Evolutionary conservation across 208 protist genomes (phyloP).

Genomic region (Lotmaria passim): DNA sequence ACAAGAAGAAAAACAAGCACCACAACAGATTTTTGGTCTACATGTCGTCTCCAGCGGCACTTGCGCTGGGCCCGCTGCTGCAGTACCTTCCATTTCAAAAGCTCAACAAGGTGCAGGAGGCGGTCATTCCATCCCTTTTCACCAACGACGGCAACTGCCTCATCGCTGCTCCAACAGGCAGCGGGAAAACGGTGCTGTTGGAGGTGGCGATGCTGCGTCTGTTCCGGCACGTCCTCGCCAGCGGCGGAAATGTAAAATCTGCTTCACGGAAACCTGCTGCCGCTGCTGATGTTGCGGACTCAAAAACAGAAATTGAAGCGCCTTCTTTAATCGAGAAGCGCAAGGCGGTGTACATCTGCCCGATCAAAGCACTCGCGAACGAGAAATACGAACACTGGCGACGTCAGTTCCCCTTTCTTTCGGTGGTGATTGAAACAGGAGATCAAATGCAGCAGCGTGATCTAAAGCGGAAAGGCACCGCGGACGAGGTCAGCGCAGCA

Average conservation of each 20-base stretch:
- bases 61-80: conserved; percentile 50
- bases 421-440: conserved; percentile 94
- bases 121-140: conserved; percentile 65
- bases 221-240: conserved; percentile 60
- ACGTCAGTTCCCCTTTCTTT: conserved; percentile 74
- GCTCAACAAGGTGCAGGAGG: conserved; percentile 80
- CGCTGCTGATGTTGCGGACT: background rate
- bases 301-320: background rate
- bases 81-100: conserved; percentile 50
- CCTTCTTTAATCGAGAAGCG: background rate
- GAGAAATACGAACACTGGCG: conserved; percentile 87
- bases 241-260: background rate
- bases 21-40: background rate
- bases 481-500: conserved; percentile 86
- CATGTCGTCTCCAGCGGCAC: conserved; percentile 18
- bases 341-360: conserved; percentile 92
- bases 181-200: conserved; percentile 89
- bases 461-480: background rate
- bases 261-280: too few relatives aligned
- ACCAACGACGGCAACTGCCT: conserved; percentile 66
- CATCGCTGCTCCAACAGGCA: conserved; percentile 88
- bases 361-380: conserved; percentile 89
- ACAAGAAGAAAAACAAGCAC: background rate
- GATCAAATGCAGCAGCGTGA: conserved; percentile 85
- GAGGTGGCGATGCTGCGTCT: conserved; percentile 90